These are phyloP conservation scores for Artemisia annua DNA, from an alignment of 129 eudicot species.

Conservation along the genomic window DNA sequence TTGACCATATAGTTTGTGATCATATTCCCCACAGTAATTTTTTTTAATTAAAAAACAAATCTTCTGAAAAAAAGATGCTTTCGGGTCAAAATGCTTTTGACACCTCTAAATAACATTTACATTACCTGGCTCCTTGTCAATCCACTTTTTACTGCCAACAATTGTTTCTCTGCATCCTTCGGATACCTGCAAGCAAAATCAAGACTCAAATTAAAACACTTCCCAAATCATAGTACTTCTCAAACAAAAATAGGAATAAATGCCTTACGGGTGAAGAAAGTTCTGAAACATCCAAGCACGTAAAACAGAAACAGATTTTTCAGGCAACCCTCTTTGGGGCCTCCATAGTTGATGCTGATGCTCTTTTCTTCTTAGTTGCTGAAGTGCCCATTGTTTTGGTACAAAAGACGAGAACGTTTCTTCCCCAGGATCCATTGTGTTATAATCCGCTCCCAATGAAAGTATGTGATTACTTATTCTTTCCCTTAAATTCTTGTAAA, in stretches of 20 bases:
- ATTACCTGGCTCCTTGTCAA: conserved; percentile 87
- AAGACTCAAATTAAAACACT: not conserved
- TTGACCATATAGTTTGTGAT: too few relatives aligned
- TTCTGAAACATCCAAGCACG: conserved; percentile 99
- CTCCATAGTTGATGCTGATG: conserved; percentile 90
- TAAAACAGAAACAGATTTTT: conserved; percentile 82
- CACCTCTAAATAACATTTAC: not conserved
- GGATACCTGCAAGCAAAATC: conserved; percentile 65
- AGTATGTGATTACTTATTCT: conserved; percentile 81
- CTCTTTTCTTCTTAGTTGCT: conserved; percentile 79
- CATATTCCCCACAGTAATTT: too few relatives aligned
- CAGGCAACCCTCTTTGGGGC: conserved; percentile 98
- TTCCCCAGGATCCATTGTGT: conserved; percentile 38
- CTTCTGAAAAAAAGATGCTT: too few relatives aligned
- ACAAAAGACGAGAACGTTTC: conserved; percentile 57
- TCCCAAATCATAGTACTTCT: not conserved
- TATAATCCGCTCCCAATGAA: conserved; percentile 48
- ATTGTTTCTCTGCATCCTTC: conserved; percentile 94
- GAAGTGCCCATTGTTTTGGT: conserved; percentile 91
- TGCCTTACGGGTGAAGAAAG: conserved; percentile 92
- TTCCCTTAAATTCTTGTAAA: conserved; percentile 73
- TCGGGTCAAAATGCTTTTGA: not conserved
- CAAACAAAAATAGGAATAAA: not conserved
- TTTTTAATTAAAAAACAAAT: too few relatives aligned
- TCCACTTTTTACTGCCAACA: conserved; percentile 93